phyloP scores from a whole-genome alignment of 164 flowering plant species.

The Vitis rotundifolia region DNA sequence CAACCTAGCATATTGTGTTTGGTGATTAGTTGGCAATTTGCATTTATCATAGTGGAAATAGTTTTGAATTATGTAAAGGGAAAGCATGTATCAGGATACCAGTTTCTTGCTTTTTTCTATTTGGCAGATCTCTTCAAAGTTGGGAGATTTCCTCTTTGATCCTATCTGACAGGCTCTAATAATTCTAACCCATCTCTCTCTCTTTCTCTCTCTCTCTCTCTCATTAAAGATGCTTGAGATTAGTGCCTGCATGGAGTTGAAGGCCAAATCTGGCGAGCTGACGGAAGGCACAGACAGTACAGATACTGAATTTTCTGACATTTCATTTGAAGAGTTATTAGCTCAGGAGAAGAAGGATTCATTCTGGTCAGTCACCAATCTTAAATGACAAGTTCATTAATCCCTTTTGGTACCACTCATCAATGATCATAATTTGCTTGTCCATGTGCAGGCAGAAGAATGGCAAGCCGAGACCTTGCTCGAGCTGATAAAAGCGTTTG shows the following conservation, averaged over 20 bases:
- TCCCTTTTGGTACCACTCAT: neutral
- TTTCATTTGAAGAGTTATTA: constrained; percentile 81
- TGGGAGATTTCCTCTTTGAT: too few relatives aligned
- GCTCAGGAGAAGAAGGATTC: constrained; percentile 87
- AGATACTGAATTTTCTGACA: constrained; percentile 51
- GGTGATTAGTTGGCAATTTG: too few relatives aligned
- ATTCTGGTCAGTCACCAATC: constrained; percentile 54
- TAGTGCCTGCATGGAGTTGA: constrained; percentile 56
- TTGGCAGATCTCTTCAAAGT: too few relatives aligned
- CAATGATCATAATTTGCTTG: neutral
- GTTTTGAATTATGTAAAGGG: too few relatives aligned
- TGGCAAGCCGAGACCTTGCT: constrained; percentile 45
- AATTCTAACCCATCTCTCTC: neutral
- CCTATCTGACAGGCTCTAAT: neutral
- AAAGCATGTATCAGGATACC: too few relatives aligned
- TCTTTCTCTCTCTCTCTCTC: neutral
- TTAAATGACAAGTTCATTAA: neutral
- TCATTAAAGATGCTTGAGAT: constrained; percentile 66
- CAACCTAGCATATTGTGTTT: too few relatives aligned
- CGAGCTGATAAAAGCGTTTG: constrained; percentile 29
- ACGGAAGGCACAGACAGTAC: constrained; percentile 37
- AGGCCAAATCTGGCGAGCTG: constrained; percentile 42
- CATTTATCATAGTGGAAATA: too few relatives aligned
- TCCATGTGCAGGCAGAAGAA: constrained; percentile 61
- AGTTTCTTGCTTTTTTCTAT: too few relatives aligned